Conservation (phyloP, 2,329 filamentous ascomycete genomes). For the Diaporthe amygdali region DNA sequence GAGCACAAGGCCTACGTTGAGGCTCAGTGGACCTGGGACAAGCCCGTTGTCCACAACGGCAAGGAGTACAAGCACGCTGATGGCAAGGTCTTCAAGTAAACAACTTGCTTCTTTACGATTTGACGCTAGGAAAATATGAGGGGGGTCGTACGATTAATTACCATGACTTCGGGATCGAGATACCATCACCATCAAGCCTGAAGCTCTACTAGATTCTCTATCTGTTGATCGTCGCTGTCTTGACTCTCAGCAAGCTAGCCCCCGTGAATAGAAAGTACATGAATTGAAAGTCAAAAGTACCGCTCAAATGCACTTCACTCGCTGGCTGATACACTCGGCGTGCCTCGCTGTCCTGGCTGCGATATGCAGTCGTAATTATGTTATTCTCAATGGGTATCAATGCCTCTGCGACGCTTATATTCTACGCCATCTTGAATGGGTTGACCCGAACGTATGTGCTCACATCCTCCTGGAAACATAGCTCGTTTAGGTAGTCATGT, state of each 20-base stretch:
- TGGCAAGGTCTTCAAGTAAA: conserved; percentile 99
- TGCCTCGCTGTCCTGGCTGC: too few species aligned
- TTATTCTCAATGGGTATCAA: not conserved
- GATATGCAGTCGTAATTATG: not conserved
- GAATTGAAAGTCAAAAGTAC: conserved; percentile 9
- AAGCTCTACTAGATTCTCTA: conserved; percentile 11
- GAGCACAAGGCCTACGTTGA: conserved; percentile 88
- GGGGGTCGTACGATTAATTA: conserved; percentile 22
- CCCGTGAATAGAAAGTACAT: conserved; percentile 20
- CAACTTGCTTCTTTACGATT: conserved; percentile 28
- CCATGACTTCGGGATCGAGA: conserved; percentile 20
- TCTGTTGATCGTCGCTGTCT: conserved; percentile 14
- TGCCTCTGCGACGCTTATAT: not conserved
- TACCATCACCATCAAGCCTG: conserved; percentile 15
- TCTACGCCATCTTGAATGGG: conserved; percentile 52
- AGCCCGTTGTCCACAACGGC: conserved; percentile 77
- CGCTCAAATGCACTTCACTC: not conserved
- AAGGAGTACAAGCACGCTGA: conserved; percentile 89
- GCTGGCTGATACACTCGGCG: not conserved
- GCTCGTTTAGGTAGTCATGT: conserved; percentile 64
- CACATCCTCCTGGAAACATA: conserved; percentile 62
- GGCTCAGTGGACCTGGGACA: conserved; percentile 91
- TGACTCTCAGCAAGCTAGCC: conserved; percentile 4
- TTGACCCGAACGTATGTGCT: conserved; percentile 62
- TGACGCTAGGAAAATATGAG: conserved; percentile 26